These are phyloP conservation scores for Barnettozyma californica DNA, from an alignment of 805 yeast genomes.

Conservation along the genomic window DNA sequence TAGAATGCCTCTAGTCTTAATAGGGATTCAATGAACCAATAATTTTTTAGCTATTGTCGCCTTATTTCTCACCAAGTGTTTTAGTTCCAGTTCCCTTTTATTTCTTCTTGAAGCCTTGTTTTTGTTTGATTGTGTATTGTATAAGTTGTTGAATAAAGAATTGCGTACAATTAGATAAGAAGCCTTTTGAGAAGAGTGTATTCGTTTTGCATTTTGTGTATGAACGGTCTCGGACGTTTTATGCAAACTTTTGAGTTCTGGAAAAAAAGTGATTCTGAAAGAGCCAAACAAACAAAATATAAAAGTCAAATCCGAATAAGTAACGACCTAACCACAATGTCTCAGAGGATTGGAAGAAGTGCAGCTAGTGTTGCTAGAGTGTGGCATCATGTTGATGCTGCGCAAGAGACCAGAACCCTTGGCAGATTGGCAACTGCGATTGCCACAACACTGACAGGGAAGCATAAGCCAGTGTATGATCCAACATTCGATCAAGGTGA, in stretches of 20 bases:
- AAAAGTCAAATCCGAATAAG: not conserved
- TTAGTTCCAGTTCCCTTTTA: too few relatives aligned
- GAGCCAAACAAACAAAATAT: too few relatives aligned
- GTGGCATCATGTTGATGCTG: slow-evolving; percentile 95
- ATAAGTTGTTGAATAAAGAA: not conserved
- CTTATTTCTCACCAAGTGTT: not conserved
- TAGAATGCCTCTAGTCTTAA: too few relatives aligned
- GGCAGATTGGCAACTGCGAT: slow-evolving; percentile 91
- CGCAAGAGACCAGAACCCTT: slow-evolving; percentile 75
- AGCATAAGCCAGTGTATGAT: slow-evolving; percentile 89
- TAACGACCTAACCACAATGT: slow-evolving; percentile 12
- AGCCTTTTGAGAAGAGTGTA: too few relatives aligned
- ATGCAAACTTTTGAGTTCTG: not conserved
- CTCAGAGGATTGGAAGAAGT: slow-evolving; percentile 34
- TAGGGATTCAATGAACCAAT: too few relatives aligned
- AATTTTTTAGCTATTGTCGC: not conserved
- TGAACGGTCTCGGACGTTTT: not conserved
- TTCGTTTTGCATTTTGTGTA: not conserved
- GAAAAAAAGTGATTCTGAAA: not conserved
- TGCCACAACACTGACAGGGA: slow-evolving; percentile 89
- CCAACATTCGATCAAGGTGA: slow-evolving; percentile 86
- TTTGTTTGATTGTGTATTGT: not conserved
- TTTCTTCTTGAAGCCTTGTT: not conserved
- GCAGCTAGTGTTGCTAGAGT: slow-evolving; percentile 75
- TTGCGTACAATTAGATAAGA: not conserved